A percentile compares a stretch with the other conserved stretches of the same genome.
phyloP scores from a whole-genome alignment of 768 basidiomycete genomes.

The Trametes sanguinea region DNA sequence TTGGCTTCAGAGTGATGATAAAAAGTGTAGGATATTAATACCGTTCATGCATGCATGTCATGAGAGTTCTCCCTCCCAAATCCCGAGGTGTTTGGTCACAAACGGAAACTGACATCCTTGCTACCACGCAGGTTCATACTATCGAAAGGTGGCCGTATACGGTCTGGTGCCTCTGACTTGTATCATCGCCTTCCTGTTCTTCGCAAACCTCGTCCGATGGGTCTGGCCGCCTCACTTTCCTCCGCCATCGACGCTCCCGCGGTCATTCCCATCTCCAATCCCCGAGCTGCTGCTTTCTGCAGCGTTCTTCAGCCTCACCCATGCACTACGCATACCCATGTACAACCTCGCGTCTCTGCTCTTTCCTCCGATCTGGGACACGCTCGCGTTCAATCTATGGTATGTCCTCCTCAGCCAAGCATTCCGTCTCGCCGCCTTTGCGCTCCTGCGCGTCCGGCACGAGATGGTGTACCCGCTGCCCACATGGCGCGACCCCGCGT shows the following conservation, averaged over 20 bases:
- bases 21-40: no score
- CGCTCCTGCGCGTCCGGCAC: conserved; percentile 53
- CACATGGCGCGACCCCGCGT: conserved; percentile 58
- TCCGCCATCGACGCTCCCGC: conserved; percentile 35
- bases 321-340: conserved; percentile 53
- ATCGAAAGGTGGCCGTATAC: conserved; percentile 54
- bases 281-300: conserved; percentile 64
- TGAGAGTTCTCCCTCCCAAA: no score
- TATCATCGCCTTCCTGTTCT: conserved; percentile 47
- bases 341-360: conserved; percentile 39
- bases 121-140: conserved; percentile 58
- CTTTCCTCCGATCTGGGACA: conserved; percentile 36
- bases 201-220: conserved; percentile 52
- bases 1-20: no score
- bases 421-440: conserved; percentile 56
- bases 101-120: no score
- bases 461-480: conserved; percentile 44
- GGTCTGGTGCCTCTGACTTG: conserved; percentile 58
- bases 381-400: conserved; percentile 42
- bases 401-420: conserved; percentile 54
- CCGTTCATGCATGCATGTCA: no score
- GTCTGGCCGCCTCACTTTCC: conserved; percentile 45
- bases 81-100: no score
- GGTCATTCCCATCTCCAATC: conserved; percentile 60
- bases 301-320: conserved; percentile 61